Conservation (phyloP, 2,329 filamentous ascomycete genomes). For the Penicillium freii region DNA sequence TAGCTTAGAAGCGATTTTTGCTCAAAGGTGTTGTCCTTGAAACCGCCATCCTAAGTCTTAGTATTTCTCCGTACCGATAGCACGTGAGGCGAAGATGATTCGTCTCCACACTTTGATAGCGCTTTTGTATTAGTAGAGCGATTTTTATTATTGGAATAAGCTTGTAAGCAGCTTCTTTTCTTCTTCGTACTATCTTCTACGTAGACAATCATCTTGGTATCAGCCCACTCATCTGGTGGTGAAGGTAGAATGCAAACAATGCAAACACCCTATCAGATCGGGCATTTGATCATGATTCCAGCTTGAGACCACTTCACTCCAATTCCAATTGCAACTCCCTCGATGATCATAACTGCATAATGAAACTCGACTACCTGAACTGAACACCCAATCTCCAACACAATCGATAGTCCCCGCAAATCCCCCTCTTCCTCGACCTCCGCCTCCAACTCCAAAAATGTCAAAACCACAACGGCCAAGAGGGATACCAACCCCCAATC, state of each 20-base stretch:
- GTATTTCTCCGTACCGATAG: background rate
- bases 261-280: slow-evolving; percentile 17
- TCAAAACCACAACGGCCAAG: slow-evolving; percentile 1
- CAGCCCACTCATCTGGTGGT: background rate
- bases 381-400: background rate
- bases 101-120: background rate
- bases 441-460: background rate
- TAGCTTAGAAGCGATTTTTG: background rate
- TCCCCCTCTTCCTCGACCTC: background rate
- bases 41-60: background rate
- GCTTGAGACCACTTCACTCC: background rate
- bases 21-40: background rate
- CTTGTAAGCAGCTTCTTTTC: background rate
- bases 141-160: background rate
- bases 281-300: slow-evolving; percentile 2
- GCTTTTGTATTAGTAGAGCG: background rate
- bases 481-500: background rate
- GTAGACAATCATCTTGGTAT: background rate
- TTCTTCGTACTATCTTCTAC: background rate
- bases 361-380: background rate
- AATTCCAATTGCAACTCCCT: background rate
- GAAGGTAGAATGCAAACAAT: slow-evolving; percentile 13
- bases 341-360: background rate
- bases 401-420: background rate
- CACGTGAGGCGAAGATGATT: background rate